phyloP scores from a whole-genome alignment of 169 alveolate species.

The Toxoplasma gondii region DNA sequence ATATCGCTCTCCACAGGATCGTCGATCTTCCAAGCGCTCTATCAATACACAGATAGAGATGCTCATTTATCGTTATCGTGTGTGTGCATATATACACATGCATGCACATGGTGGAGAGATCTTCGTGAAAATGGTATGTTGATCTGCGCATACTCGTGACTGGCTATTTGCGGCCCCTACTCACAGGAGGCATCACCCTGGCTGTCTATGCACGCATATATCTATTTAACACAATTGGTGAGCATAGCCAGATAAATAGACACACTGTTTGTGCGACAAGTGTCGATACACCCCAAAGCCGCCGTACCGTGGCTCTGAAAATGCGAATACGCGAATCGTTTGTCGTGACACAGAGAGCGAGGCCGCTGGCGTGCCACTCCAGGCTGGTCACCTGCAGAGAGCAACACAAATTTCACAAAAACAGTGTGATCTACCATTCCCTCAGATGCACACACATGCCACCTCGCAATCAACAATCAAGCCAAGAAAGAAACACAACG shows the following conservation, averaged over 20 bases:
- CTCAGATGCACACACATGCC: neutral
- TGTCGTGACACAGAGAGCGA: conserved; percentile 53
- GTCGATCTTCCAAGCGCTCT: no score
- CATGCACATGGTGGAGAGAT: neutral
- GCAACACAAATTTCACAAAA: neutral
- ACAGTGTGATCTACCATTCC: no score
- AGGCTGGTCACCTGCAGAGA: conserved; percentile 61
- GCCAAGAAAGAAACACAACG: neutral
- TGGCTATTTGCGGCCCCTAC: no score
- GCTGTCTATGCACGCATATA: neutral
- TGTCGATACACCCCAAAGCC: neutral
- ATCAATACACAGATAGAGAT: no score
- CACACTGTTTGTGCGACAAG: neutral
- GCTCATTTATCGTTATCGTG: no score
- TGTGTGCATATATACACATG: no score
- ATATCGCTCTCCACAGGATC: neutral
- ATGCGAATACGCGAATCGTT: conserved; percentile 67
- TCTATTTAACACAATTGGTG: no score
- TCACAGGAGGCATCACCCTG: no score
- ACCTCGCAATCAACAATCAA: neutral
- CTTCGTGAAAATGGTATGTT: no score
- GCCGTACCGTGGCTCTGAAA: conserved; percentile 52
- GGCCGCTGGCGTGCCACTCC: conserved; percentile 59
- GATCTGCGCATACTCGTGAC: no score
- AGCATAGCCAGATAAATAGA: no score